Evolutionary conservation across 495 filamentous ascomycete genomes (phyloP).

Genomic region (Penicilliopsis zonata): DNA sequence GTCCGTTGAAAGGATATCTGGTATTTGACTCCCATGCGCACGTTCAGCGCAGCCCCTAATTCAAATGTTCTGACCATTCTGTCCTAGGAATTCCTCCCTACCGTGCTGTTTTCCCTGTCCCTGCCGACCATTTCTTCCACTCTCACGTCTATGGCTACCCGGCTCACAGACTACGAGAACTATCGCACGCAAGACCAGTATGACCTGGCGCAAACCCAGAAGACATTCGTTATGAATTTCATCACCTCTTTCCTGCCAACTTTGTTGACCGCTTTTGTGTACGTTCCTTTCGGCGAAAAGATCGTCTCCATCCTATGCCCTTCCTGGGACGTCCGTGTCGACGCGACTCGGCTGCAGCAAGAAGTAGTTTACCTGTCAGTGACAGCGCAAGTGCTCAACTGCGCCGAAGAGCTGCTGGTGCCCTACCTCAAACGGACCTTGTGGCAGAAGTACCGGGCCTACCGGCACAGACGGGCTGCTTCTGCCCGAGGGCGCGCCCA

Average conservation of each 20-base stretch:
- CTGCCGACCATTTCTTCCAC: conserved; percentile 64
- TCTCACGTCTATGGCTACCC: conserved; percentile 62
- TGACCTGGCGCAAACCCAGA: conserved; percentile 69
- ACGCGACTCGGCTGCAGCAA: conserved; percentile 68
- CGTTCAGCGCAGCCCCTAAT: too few species aligned
- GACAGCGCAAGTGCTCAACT: conserved; percentile 80
- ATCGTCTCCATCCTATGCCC: conserved; percentile 78
- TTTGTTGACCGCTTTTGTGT: conserved; percentile 88
- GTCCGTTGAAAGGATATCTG: conserved; percentile 70
- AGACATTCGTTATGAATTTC: conserved; percentile 91
- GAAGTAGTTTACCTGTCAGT: conserved; percentile 94
- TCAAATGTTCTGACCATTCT: too few species aligned
- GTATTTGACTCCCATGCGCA: conserved; percentile 24
- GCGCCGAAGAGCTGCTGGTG: conserved; percentile 74
- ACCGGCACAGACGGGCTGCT: conserved; percentile 10
- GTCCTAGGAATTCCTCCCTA: conserved; percentile 85
- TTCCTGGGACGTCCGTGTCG: conserved; percentile 63
- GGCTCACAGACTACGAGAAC: conserved; percentile 77
- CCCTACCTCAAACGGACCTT: conserved; percentile 64
- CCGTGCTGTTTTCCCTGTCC: conserved; percentile 62
- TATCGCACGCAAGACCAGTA: conserved; percentile 78
- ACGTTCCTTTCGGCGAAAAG: conserved; percentile 79
- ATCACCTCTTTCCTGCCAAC: conserved; percentile 90
- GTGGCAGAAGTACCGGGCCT: conserved; percentile 27
- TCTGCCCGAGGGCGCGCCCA: conserved; percentile 9